Conservation (phyloP, 139 green algal species). For the Monoraphidium neglectum region DNA sequence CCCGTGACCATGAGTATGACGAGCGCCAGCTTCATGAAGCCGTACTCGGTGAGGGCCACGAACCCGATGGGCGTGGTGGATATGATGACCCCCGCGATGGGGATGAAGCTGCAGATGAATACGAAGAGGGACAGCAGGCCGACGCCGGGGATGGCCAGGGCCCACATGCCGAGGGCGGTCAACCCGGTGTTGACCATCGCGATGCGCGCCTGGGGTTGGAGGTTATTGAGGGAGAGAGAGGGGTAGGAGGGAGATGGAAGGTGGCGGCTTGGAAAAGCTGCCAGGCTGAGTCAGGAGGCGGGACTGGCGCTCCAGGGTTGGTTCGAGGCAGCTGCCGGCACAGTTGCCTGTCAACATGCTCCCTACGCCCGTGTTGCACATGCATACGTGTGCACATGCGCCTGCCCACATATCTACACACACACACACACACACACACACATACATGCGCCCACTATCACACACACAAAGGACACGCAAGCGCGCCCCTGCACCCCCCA, state of each 20-base stretch:
- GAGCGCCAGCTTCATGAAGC: constrained; percentile 91
- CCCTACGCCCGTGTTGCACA: too few species aligned
- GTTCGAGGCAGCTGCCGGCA: too few species aligned
- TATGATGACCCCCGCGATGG: constrained; percentile 91
- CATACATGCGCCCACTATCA: too few species aligned
- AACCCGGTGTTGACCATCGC: constrained; percentile 90
- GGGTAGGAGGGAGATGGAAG: too few species aligned
- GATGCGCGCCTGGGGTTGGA: constrained; percentile 64
- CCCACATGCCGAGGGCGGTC: constrained; percentile 86
- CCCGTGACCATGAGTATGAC: constrained; percentile 83
- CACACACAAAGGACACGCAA: not conserved
- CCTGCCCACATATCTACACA: too few species aligned
- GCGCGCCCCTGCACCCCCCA: constrained; percentile 7
- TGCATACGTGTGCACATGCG: too few species aligned
- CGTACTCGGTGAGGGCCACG: constrained; percentile 77
- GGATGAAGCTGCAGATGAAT: constrained; percentile 86
- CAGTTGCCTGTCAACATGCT: too few species aligned
- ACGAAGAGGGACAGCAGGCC: constrained; percentile 90
- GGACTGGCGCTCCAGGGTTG: too few species aligned
- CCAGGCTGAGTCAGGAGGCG: too few species aligned
- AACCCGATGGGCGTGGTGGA: constrained; percentile 89
- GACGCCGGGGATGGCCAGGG: constrained; percentile 81
- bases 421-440: too few species aligned
- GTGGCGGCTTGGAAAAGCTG: too few species aligned
- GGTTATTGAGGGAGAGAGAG: too few species aligned